Conservation (phyloP, 2,329 filamentous ascomycete species). For the Pseudogymnoascus sp. region DNA sequence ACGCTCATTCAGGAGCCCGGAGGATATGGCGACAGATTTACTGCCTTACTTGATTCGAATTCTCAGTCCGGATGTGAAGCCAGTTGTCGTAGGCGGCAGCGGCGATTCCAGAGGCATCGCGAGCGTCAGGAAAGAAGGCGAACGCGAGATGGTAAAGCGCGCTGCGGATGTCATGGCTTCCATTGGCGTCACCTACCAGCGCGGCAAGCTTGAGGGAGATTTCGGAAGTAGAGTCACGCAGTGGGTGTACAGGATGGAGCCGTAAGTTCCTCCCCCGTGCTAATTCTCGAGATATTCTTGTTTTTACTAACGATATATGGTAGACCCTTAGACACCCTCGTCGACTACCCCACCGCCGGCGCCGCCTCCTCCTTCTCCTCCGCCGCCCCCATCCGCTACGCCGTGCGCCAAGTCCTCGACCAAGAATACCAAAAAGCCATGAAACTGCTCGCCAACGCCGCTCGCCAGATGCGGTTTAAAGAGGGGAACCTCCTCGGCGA, state of each 20-base stretch:
- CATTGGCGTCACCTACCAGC: conserved; percentile 71
- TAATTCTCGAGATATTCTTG: neutral
- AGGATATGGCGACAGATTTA: conserved; percentile 71
- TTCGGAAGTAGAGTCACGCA: conserved; percentile 46
- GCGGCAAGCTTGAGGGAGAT: conserved; percentile 67
- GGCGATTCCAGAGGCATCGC: conserved; percentile 59
- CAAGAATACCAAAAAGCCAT: conserved; percentile 76
- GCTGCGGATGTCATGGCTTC: conserved; percentile 78
- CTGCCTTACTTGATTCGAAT: conserved; percentile 78
- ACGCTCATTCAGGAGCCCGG: conserved; percentile 69
- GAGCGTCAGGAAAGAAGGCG: conserved; percentile 77
- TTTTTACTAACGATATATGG: conserved; percentile 4
- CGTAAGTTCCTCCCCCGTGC: conserved; percentile 45
- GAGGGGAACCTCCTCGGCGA: conserved; percentile 37
- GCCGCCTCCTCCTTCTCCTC: conserved; percentile 43
- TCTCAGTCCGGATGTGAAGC: conserved; percentile 82
- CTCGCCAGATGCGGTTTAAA: conserved; percentile 55
- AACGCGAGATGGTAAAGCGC: conserved; percentile 70
- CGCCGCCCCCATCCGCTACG: conserved; percentile 73
- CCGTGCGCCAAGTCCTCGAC: conserved; percentile 85
- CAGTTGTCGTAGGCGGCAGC: conserved; percentile 70
- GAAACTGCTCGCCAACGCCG: conserved; percentile 54
- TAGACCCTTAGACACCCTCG: conserved; percentile 65
- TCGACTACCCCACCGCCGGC: conserved; percentile 61
- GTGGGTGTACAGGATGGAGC: conserved; percentile 92